Conservation (phyloP, 2,329 filamentous ascomycete species). For the Talaromyces albobiverticillius region DNA sequence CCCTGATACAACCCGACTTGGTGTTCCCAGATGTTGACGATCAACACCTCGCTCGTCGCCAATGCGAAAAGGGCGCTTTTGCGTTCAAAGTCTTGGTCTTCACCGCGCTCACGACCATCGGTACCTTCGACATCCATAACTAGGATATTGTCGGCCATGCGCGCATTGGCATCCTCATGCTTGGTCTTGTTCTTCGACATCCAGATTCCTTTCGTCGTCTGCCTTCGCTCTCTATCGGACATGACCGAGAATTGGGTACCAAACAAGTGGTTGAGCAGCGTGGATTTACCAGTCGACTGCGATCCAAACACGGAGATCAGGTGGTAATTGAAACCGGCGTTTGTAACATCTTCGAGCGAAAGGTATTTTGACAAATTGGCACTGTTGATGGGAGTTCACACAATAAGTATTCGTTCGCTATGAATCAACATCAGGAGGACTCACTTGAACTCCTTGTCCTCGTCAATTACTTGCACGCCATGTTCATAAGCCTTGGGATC, state of each 20-base stretch:
- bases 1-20: constrained; percentile 97
- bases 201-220: constrained; percentile 99
- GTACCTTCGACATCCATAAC: constrained; percentile 99
- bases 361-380: constrained; percentile 78
- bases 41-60: constrained; percentile 94
- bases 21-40: constrained; percentile 99
- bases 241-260: constrained; percentile 96
- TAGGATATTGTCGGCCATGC: constrained; percentile 95
- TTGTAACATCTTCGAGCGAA: constrained; percentile 71
- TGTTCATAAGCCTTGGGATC: constrained; percentile 65
- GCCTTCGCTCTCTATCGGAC: constrained; percentile 87
- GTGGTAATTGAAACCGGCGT: constrained; percentile 97
- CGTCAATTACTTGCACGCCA: constrained; percentile 95
- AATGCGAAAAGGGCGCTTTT: constrained; percentile 97
- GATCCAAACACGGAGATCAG: constrained; percentile 98
- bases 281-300: constrained; percentile 97
- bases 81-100: constrained; percentile 98
- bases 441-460: constrained; percentile 96
- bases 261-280: constrained; percentile 91
- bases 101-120: constrained; percentile 90
- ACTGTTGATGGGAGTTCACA: constrained; percentile 46
- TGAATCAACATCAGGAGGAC: too few relatives aligned
- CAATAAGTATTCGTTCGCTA: neutral
- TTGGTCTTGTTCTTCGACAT: constrained; percentile 90
- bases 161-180: constrained; percentile 41